A percentile compares a stretch with the other conserved stretches of the same genome.
These are phyloP conservation scores for Aspergillus bertholletiae DNA, from an alignment of 495 filamentous ascomycete genomes.

Conservation along the genomic window DNA sequence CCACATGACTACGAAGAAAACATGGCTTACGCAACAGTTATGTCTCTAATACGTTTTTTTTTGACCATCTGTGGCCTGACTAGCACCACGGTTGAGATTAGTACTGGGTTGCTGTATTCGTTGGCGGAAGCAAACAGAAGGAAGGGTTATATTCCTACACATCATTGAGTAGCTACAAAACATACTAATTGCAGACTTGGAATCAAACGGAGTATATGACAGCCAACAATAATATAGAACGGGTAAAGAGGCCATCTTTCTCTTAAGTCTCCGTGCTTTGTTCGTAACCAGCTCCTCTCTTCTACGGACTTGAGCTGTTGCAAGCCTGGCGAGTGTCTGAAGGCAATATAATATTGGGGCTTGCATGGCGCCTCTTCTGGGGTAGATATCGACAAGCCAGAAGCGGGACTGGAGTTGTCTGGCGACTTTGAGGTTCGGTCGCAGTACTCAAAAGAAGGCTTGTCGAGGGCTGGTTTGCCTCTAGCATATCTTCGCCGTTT, in stretches of 20 bases:
- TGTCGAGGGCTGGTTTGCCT: not conserved
- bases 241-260: not conserved
- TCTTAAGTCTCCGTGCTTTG: not conserved
- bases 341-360: not conserved
- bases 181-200: not conserved
- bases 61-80: too few species aligned
- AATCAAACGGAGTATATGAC: not conserved
- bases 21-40: too few species aligned
- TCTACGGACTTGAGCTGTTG: not conserved
- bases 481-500: not conserved
- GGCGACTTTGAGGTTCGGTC: not conserved
- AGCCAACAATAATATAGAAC: not conserved
- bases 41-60: too few species aligned
- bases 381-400: too few species aligned
- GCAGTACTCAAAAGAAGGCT: not conserved
- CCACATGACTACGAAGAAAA: too few species aligned
- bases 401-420: too few species aligned
- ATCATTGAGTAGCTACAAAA: not conserved
- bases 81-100: too few species aligned
- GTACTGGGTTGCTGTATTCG: too few species aligned
- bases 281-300: not conserved
- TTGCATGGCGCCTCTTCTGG: not conserved
- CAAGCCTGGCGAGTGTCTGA: not conserved
- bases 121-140: not conserved
- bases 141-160: too few species aligned